phyloP scores from a whole-genome alignment of 2,329 filamentous ascomycete genomes.

The Lachnellula suecica region DNA sequence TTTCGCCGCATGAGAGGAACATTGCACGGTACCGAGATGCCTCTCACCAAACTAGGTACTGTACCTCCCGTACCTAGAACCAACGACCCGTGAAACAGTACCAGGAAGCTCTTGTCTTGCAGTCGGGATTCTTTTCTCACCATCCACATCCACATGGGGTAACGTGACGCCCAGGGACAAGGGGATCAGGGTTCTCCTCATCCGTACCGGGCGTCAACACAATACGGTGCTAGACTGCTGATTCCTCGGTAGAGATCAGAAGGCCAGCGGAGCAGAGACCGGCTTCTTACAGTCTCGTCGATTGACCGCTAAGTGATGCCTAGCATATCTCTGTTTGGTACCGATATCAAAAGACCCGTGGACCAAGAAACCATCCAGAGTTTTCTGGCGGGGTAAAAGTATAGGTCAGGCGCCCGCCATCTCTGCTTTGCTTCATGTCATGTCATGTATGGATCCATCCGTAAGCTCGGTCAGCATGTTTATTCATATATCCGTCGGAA shows the following conservation, averaged over 20 bases:
- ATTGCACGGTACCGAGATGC: neutral
- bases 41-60: constrained; percentile 8
- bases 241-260: too few species aligned
- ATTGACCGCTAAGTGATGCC: too few species aligned
- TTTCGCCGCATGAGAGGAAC: constrained; percentile 5
- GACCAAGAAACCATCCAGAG: too few species aligned
- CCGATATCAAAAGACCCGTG: too few species aligned
- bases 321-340: too few species aligned
- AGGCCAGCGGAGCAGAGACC: too few species aligned
- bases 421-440: constrained; percentile 9
- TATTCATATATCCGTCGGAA: constrained; percentile 8
- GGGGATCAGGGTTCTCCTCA: neutral
- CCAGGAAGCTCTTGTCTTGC: constrained; percentile 6
- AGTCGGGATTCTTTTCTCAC: neutral
- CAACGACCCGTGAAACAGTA: constrained; percentile 15
- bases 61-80: too few species aligned
- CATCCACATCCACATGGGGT: neutral
- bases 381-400: constrained; percentile 2
- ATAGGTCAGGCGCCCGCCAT: neutral
- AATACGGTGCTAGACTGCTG: too few species aligned
- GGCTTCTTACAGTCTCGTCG: too few species aligned
- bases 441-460: constrained; percentile 12
- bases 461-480: neutral
- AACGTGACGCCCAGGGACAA: neutral
- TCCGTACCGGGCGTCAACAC: neutral